Conservation (phyloP, 805 yeast species). For the Geotrichum ghanense region DNA sequence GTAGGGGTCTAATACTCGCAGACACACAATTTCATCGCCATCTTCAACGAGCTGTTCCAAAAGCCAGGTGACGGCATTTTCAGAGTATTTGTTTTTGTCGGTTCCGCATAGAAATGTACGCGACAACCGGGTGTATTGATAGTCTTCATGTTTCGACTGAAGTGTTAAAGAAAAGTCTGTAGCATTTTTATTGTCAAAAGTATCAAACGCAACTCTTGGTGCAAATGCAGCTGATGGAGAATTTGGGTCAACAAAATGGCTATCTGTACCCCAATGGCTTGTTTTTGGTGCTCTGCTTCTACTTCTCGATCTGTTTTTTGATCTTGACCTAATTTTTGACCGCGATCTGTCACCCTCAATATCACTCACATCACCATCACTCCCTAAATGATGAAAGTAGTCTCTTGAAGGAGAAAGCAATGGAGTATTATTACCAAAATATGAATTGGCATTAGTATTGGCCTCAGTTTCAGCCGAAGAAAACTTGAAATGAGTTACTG, state of each 20-base stretch:
- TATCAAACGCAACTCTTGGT: slow-evolving; percentile 32
- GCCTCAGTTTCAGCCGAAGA: background rate
- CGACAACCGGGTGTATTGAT: slow-evolving; percentile 26
- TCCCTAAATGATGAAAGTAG: background rate
- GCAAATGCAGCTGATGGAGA: slow-evolving; percentile 12
- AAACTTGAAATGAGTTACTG: background rate
- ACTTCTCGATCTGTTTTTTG: background rate
- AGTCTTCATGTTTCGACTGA: slow-evolving; percentile 29
- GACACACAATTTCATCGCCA: slow-evolving; percentile 36
- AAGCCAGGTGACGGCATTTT: slow-evolving; percentile 35
- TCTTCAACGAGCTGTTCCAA: slow-evolving; percentile 33
- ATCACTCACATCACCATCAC: background rate
- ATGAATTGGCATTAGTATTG: background rate
- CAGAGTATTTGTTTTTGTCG: slow-evolving; percentile 32
- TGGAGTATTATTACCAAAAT: background rate
- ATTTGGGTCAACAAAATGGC: background rate
- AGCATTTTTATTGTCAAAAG: slow-evolving; percentile 28
- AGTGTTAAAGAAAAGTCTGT: slow-evolving; percentile 29
- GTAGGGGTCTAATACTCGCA: slow-evolving; percentile 32
- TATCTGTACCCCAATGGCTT: background rate
- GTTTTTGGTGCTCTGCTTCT: background rate
- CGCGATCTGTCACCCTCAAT: background rate
- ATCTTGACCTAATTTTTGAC: background rate
- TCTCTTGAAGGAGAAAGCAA: background rate
- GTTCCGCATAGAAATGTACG: slow-evolving; percentile 36